Evolutionary conservation across 1,284 basidiomycete species (phyloP), one percentile per base, ranked within the genome.

Genomic region (Ceratobasidium sp.): DNA sequence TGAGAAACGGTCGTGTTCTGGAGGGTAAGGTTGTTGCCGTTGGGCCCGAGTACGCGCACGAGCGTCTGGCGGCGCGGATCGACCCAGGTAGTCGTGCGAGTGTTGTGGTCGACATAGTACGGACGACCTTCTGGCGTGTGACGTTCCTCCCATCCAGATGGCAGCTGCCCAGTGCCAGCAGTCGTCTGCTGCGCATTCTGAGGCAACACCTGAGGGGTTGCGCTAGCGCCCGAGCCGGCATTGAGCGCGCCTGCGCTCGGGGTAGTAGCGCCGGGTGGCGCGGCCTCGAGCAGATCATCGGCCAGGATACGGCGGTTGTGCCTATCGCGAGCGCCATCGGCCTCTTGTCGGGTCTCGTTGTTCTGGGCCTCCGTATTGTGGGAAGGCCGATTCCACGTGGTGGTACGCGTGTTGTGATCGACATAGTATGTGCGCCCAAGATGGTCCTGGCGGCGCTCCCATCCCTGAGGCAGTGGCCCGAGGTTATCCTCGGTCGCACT

Each of bases 101-200:
- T 95, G 77, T 93, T 93, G 82, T 97, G 94, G 76, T 96, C 93
- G 38, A 99, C 96, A 77, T 97, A 98, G 82, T 98, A 99, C 0
- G 96, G 94, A 54, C 97, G 86, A 4, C 96, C 96, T 80, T 98
- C 95, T n/a, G 96, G 91, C 0, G 96, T 98, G 76, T 93, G 91
- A 43, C 96, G 89, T 79, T 99, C 96, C 79, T 99, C 97, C 97
- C 97, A 99, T 17, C 96, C 97, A 20, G 93, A 87, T 0, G 96
- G 97, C 4, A 99, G 84, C 17, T 87, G 89, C 0, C 94, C 94
- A 1, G 85, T 82, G 7, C 93, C 93, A 49, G 89, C 85, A 13
- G 92, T 92, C 13, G 96, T 92, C 71, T 81, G 86, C 77, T 76
- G 45, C 17, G 38, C 8, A n/a, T 12, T 32, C 47, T 13, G 49